Conservation (phyloP, 164 flowering plant genomes). For the Warburgia ugandensis region DNA sequence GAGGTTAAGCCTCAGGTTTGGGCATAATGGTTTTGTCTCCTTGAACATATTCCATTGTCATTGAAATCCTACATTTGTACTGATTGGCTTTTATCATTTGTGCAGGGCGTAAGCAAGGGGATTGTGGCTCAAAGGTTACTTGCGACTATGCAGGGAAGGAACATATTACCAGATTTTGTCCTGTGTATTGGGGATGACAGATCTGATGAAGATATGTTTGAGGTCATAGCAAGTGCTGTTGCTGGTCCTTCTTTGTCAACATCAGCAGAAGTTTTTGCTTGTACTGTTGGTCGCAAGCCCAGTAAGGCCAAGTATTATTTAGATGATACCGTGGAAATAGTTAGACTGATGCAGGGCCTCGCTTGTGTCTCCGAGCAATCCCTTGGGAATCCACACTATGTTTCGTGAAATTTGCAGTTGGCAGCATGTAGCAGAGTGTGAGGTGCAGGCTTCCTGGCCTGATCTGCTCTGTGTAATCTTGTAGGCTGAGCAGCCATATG, state of each 20-base stretch:
- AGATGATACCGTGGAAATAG: slow-evolving; percentile 56
- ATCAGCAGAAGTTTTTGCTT: slow-evolving; percentile 54
- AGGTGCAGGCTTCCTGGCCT: not conserved
- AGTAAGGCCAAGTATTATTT: slow-evolving; percentile 69
- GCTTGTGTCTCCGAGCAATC: slow-evolving; percentile 51
- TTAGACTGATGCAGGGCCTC: slow-evolving; percentile 51
- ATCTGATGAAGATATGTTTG: slow-evolving; percentile 79
- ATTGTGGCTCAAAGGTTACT: slow-evolving; percentile 1
- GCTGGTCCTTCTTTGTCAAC: slow-evolving; percentile 39
- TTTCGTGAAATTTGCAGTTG: not conserved
- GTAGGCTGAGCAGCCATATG: not conserved
- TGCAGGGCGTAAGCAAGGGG: slow-evolving; percentile 8
- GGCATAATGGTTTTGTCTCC: not conserved
- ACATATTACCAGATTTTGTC: slow-evolving; percentile 49
- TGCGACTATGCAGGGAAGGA: slow-evolving; percentile 22
- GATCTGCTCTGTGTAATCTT: not conserved
- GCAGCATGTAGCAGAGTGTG: not conserved
- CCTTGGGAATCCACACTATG: not conserved
- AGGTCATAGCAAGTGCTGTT: slow-evolving; percentile 43
- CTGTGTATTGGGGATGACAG: slow-evolving; percentile 72
- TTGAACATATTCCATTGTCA: not conserved
- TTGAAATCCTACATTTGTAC: not conserved
- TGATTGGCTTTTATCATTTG: not conserved
- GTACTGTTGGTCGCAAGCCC: slow-evolving; percentile 59
- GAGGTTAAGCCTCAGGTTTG: slow-evolving; percentile 10